Evolutionary conservation across 352 stramenopile species (phyloP).

Genomic region (Globisporangium lucens): DNA sequence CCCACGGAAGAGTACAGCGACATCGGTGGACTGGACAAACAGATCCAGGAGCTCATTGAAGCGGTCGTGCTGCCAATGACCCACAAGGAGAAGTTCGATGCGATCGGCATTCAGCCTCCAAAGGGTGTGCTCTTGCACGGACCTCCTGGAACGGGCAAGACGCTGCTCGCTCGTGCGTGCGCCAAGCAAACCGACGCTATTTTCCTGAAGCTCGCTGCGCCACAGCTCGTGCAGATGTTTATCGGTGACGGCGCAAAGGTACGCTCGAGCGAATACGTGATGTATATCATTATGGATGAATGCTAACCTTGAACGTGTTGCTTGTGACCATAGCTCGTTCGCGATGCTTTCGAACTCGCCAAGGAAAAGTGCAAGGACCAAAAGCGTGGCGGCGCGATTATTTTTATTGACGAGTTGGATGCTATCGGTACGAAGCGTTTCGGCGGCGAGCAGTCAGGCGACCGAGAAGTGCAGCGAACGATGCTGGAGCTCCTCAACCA

Average conservation of each 20-base stretch:
- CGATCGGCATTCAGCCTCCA: conserved; percentile 94
- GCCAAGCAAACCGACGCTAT: conserved; percentile 98
- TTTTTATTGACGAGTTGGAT: conserved; percentile 99
- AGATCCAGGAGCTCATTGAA: conserved; percentile 99
- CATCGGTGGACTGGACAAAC: conserved; percentile 96
- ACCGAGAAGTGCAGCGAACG: conserved; percentile 97
- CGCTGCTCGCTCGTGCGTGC: conserved; percentile 96
- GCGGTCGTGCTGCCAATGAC: conserved; percentile 98
- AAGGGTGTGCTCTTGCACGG: conserved; percentile 98
- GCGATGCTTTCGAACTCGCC: conserved; percentile 96
- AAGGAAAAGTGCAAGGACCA: conserved; percentile 93
- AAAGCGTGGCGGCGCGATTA: conserved; percentile 92
- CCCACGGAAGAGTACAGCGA: conserved; percentile 94
- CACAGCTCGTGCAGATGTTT: conserved; percentile 99
- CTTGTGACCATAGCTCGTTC: conserved; percentile 83
- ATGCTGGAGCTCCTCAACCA: conserved; percentile 99
- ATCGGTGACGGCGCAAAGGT: conserved; percentile 97
- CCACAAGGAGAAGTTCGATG: conserved; percentile 97
- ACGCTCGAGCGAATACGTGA: not conserved
- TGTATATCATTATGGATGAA: not conserved
- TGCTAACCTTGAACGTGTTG: not conserved
- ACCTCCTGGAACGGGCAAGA: conserved; percentile 98
- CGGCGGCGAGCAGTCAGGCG: conserved; percentile 94
- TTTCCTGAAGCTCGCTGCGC: conserved; percentile 98
- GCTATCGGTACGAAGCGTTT: conserved; percentile 99